Percentiles rank a stretch among this genome's conserved stretches.
Evolutionary conservation across 2,329 filamentous ascomycete species (phyloP).

Genomic region (Colletotrichum chlorophyti): DNA sequence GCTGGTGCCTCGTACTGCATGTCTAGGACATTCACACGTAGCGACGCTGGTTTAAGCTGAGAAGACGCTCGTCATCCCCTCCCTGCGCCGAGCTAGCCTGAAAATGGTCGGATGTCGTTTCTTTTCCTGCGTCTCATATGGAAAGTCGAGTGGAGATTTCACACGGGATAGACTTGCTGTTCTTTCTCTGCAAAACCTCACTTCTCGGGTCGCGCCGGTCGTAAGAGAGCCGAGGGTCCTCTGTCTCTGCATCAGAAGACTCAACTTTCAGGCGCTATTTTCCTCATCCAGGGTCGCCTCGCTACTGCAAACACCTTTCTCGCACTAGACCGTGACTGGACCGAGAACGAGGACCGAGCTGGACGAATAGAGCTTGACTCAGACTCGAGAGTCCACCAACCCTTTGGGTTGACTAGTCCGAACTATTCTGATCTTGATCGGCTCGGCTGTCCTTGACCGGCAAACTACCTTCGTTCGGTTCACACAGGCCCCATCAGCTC

Average conservation of each 20-base stretch:
- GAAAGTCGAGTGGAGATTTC: neutral
- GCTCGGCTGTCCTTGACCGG: slow-evolving; percentile 5
- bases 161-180: neutral
- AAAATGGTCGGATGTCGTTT: slow-evolving; percentile 12
- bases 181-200: slow-evolving; percentile 7
- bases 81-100: slow-evolving; percentile 6
- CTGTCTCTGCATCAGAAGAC: slow-evolving; percentile 7
- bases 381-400: neutral
- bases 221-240: neutral
- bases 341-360: slow-evolving; percentile 10
- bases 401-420: neutral
- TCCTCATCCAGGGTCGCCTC: no score
- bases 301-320: neutral
- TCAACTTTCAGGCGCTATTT: no score
- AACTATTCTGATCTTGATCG: slow-evolving; percentile 25
- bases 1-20: slow-evolving; percentile 1
- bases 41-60: slow-evolving; percentile 3
- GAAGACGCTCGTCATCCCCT: neutral
- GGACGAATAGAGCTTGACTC: neutral
- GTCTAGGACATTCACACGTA: slow-evolving; percentile 21
- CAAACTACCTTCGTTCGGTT: neutral
- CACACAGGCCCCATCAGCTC: slow-evolving; percentile 2
- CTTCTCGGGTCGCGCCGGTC: neutral
- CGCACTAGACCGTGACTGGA: neutral
- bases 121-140: slow-evolving; percentile 15